These are phyloP conservation scores for Desmodesmus armatus DNA, from an alignment of 139 green algal genomes.

Conservation along the genomic window DNA sequence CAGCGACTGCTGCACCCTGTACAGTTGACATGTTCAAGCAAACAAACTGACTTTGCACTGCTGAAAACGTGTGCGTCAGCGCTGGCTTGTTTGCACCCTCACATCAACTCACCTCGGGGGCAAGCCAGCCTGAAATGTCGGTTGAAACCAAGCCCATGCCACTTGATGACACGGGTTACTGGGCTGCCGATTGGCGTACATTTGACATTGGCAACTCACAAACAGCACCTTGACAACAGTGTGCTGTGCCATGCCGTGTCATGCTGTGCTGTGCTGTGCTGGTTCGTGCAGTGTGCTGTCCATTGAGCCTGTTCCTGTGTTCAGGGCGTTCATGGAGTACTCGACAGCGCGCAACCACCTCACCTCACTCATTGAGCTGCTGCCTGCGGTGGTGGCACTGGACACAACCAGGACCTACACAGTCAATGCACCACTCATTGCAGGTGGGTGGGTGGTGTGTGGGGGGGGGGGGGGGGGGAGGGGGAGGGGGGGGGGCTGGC, in stretches of 20 bases:
- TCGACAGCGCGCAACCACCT: neutral
- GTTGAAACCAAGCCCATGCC: neutral
- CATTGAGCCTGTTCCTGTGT: neutral
- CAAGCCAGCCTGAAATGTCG: too few relatives aligned
- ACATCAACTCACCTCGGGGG: too few relatives aligned
- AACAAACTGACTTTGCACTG: too few relatives aligned
- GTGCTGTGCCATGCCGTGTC: neutral
- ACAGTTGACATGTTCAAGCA: too few relatives aligned
- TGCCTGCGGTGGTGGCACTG: neutral
- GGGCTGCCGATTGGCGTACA: too few relatives aligned
- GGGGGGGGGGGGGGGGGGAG: too few relatives aligned
- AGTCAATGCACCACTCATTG: neutral
- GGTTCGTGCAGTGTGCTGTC: neutral
- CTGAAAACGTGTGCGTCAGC: too few relatives aligned
- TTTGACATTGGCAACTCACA: too few relatives aligned
- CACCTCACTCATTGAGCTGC: neutral
- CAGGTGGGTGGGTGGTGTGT: too few relatives aligned
- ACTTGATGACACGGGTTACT: neutral
- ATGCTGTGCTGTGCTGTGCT: neutral
- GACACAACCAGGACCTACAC: neutral
- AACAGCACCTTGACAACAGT: too few relatives aligned
- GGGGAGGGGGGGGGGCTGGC: neutral
- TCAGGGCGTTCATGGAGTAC: neutral
- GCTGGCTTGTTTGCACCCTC: too few relatives aligned
- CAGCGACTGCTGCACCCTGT: too few relatives aligned